phyloP scores from a whole-genome alignment of 441 rosid species.

The Sinapis alba region DNA sequence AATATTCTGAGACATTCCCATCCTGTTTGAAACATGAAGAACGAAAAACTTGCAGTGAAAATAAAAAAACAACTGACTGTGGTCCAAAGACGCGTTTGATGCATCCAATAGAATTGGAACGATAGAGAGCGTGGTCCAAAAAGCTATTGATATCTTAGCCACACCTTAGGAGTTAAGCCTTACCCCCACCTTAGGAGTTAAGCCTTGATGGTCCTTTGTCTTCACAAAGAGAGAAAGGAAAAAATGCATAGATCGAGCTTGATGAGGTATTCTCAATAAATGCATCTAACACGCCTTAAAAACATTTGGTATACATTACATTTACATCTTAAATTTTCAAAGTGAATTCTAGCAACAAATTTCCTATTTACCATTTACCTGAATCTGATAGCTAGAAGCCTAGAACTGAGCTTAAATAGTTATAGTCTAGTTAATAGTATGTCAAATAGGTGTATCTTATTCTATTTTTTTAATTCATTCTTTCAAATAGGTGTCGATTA shows the following conservation, averaged over 20 bases:
- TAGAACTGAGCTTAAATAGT: background rate
- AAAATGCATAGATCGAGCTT: conserved; percentile 26
- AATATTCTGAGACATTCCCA: conserved; percentile 15
- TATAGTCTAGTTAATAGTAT: background rate
- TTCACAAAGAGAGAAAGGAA: conserved; percentile 22
- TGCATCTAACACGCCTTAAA: conserved; percentile 15
- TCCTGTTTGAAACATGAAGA: conserved; percentile 18
- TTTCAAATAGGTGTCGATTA: background rate
- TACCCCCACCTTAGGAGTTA: conserved; percentile 18
- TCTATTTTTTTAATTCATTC: background rate
- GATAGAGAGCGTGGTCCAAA: conserved; percentile 29
- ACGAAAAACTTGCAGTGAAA: conserved; percentile 21
- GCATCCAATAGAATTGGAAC: conserved; percentile 33
- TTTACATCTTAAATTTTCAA: background rate
- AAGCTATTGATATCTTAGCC: conserved; percentile 22
- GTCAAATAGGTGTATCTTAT: background rate
- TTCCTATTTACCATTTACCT: background rate
- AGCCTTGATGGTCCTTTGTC: conserved; percentile 30
- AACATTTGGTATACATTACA: background rate
- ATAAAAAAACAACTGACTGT: conserved; percentile 11
- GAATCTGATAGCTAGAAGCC: background rate
- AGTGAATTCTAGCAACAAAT: background rate
- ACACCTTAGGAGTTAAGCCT: conserved; percentile 22
- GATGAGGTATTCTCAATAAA: conserved; percentile 2
- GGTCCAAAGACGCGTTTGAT: conserved; percentile 33